A percentile compares a stretch with the other conserved stretches of the same genome.
Conservation (phyloP, 768 basidiomycete species). For the Crepidotus variabilis region DNA sequence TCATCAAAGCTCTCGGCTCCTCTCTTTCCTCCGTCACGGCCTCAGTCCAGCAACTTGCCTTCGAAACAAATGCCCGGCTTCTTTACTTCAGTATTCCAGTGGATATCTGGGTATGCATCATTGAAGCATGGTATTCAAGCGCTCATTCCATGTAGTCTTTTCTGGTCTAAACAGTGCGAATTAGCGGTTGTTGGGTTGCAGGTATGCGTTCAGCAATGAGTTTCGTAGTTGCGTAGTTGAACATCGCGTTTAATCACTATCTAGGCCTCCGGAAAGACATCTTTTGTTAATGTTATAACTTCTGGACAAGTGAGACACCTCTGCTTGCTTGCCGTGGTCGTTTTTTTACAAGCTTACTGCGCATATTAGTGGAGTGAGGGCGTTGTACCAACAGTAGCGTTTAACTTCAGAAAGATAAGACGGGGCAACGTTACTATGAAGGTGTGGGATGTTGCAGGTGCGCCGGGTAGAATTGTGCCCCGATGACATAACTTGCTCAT, state of each 20-base stretch:
- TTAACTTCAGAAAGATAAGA: constrained; percentile 84
- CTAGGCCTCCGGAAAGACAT: constrained; percentile 93
- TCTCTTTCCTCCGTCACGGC: constrained; percentile 1
- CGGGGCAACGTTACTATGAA: constrained; percentile 91
- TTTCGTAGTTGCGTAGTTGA: neutral
- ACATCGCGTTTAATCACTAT: neutral
- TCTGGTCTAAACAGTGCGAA: constrained; percentile 86
- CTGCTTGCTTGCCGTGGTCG: neutral
- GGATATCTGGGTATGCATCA: constrained; percentile 38
- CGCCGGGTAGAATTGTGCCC: constrained; percentile 16
- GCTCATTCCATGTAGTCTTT: constrained; percentile 43
- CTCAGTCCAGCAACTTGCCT: neutral
- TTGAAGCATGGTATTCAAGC: neutral
- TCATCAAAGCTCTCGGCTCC: neutral
- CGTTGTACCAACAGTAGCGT: constrained; percentile 94
- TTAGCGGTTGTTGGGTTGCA: constrained; percentile 91
- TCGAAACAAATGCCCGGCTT: constrained; percentile 33
- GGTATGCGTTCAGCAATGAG: constrained; percentile 31
- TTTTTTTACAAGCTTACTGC: constrained; percentile 6
- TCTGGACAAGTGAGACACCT: constrained; percentile 62
- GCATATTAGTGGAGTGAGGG: constrained; percentile 83
- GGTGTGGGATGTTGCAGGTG: constrained; percentile 94
- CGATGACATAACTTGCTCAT: neutral
- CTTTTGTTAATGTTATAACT: constrained; percentile 88
- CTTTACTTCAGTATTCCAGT: constrained; percentile 39